Base-by-base conservation (phyloP, 495 filamentous ascomycete species). In the Staphylotrichum tortipilum region DNA sequence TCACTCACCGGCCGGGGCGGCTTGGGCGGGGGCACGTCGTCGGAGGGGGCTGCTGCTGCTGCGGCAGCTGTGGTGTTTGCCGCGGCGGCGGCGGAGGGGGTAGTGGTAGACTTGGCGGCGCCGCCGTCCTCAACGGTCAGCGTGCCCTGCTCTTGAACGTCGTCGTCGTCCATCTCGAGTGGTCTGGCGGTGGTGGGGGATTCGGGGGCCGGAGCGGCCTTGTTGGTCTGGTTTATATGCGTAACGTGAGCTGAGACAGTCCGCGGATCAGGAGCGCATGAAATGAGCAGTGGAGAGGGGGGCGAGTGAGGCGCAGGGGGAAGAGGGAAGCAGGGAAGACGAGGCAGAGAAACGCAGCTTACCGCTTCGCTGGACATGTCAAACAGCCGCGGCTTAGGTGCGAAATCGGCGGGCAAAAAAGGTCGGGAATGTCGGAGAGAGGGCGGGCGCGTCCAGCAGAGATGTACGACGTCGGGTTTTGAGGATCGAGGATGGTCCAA, bases 131-230 rank as follows among this genome's bases (percentile, higher is more conserved):
- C 64, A 62, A 68, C 51, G 62, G 67, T 60, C 37, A 72, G 57
- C 48, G 76, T 45, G 47, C 73, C 69, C 35, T 72, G 70, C 53
- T 90, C 86, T 60, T 85, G 81, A 39, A 81, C 70, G 53, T 80
- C 77, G 55, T 92, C 88, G 76, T 94, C 89, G 58, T 92, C 86
- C 72, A 92, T 88, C 57, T 92, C 86, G 57, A 91, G 72, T 11
- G 83, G 82, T 55, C 83, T 78, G 33, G 83, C 88, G 21, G 89
- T 94, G 0, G 86, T 91, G 7, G 88, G 87, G 15, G 89, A 94
- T 66, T 94, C 88, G 37, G 88, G 70, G 14, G 50, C 58, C n/a
- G 60, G 54, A 15, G 65, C 37, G 15, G 59, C 42, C 49, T 71
- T 74, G n/a, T n/a, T n/a, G 56, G 48, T 50, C 65, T 72, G 61